A percentile compares a stretch with the other conserved stretches of the same genome.
phyloP scores from a whole-genome alignment of 1,139 yeast species.

The Yamadazyma atlantica region DNA sequence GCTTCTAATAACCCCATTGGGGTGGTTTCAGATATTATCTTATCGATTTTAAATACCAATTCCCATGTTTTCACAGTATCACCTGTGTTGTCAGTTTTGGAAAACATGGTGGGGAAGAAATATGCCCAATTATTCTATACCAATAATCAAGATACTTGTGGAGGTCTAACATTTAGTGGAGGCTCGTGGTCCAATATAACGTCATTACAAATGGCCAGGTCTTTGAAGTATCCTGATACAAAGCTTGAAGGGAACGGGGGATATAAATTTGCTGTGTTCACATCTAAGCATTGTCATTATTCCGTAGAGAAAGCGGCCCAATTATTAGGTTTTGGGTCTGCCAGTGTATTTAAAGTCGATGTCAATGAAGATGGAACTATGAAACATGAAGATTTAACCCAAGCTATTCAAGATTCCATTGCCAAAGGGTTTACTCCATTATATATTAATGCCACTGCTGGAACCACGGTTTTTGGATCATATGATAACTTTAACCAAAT shows the following conservation, averaged over 20 bases:
- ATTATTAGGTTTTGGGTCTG: conserved; percentile 68
- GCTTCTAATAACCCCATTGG: conserved; percentile 88
- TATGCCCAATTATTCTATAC: conserved; percentile 67
- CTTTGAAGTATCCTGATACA: conserved; percentile 67
- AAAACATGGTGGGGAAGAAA: conserved; percentile 63
- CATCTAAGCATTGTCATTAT: conserved; percentile 76
- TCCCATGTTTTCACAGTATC: conserved; percentile 86
- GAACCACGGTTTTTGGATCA: conserved; percentile 86
- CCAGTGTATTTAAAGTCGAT: conserved; percentile 61
- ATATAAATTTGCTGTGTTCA: conserved; percentile 64
- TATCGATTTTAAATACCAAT: conserved; percentile 76
- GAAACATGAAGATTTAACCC: conserved; percentile 48
- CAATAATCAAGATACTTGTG: conserved; percentile 44
- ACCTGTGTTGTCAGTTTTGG: conserved; percentile 76
- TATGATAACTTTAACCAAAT: conserved; percentile 68
- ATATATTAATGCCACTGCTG: conserved; percentile 82
- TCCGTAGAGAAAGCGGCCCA: conserved; percentile 84
- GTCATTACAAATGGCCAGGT: conserved; percentile 74
- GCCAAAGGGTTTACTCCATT: conserved; percentile 65
- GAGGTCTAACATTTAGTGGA: conserved; percentile 85
- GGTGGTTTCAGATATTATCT: conserved; percentile 66
- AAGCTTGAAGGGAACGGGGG: conserved; percentile 57
- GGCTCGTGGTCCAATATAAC: conserved; percentile 88
- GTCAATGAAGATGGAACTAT: conserved; percentile 60
- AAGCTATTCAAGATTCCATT: conserved; percentile 43